A percentile compares a stretch with the other conserved stretches of the same genome.
Conservation (phyloP, 2,329 filamentous ascomycete species). For the Fusarium begoniae region DNA sequence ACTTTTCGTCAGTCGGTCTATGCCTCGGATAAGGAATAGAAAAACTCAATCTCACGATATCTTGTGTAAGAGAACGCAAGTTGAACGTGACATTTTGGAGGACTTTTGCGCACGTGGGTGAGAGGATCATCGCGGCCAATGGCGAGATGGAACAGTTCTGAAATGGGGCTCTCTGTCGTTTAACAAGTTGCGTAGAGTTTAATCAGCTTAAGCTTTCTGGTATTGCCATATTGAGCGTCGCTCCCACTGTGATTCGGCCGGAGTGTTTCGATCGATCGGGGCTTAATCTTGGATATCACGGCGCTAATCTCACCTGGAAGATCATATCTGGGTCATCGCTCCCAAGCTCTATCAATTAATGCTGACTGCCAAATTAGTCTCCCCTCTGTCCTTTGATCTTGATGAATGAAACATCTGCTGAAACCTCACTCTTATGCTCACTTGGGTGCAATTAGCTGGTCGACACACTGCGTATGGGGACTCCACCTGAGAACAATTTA, state of each 20-base stretch:
- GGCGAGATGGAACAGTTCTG: too few species aligned
- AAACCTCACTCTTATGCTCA: neutral
- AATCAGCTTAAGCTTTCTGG: neutral
- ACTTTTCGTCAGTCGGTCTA: too few species aligned
- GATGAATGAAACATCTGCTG: rapidly evolving
- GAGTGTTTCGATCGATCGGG: neutral
- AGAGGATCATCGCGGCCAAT: too few species aligned
- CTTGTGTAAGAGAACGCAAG: too few species aligned
- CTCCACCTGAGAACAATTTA: neutral
- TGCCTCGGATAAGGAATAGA: neutral
- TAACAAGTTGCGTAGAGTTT: neutral
- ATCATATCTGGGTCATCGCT: neutral
- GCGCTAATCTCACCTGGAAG: neutral
- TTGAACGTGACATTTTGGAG: too few species aligned
- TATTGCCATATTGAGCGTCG: neutral
- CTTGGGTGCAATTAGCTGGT: neutral
- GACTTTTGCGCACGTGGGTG: too few species aligned
- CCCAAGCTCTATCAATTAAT: rapidly evolving
- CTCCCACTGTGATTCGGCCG: neutral
- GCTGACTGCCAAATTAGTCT: neutral
- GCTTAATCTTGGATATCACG: neutral
- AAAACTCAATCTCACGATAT: neutral
- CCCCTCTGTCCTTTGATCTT: rapidly evolving
- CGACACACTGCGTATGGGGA: neutral
- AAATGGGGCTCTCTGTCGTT: neutral